These are phyloP conservation scores for Fistulinella prunicolor DNA, from an alignment of 768 basidiomycete genomes.

Conservation along the genomic window DNA sequence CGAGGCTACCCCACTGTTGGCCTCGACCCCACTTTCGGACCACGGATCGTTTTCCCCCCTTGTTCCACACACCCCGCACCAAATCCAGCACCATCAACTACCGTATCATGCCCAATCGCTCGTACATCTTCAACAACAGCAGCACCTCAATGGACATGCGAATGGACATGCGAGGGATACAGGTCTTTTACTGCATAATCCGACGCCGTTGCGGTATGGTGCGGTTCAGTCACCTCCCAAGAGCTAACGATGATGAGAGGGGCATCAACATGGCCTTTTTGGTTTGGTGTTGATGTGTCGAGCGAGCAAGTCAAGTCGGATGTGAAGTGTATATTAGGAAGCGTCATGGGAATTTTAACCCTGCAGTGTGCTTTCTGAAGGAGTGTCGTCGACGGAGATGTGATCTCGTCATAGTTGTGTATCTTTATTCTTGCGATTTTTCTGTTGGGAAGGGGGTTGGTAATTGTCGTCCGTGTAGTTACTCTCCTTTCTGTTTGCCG, in stretches of 20 bases:
- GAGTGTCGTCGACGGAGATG: too few relatives aligned
- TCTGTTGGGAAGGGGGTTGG: too few relatives aligned
- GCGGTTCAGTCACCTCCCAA: slow-evolving; percentile 8
- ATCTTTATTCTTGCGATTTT: too few relatives aligned
- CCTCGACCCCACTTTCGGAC: slow-evolving; percentile 11
- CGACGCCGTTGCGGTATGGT: slow-evolving; percentile 18
- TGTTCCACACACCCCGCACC: slow-evolving; percentile 15
- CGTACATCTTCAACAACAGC: background rate
- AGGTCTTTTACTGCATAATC: slow-evolving; percentile 1
- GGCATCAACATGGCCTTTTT: background rate
- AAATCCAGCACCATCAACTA: slow-evolving; percentile 17
- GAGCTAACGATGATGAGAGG: slow-evolving; percentile 6
- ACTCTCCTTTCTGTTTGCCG: too few relatives aligned
- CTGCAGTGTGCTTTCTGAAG: too few relatives aligned
- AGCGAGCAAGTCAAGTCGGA: too few relatives aligned
- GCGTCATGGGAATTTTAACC: too few relatives aligned
- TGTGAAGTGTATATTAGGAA: too few relatives aligned
- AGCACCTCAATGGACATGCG: background rate
- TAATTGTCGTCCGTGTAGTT: too few relatives aligned
- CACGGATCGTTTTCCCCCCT: slow-evolving; percentile 6
- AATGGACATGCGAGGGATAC: slow-evolving; percentile 2
- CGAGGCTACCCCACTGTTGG: slow-evolving; percentile 39
- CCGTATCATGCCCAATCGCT: slow-evolving; percentile 7
- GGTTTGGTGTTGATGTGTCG: background rate
- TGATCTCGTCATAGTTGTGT: too few relatives aligned